Base-by-base conservation (phyloP, 176 grass and related monocot species). In the Carex littledalei region DNA sequence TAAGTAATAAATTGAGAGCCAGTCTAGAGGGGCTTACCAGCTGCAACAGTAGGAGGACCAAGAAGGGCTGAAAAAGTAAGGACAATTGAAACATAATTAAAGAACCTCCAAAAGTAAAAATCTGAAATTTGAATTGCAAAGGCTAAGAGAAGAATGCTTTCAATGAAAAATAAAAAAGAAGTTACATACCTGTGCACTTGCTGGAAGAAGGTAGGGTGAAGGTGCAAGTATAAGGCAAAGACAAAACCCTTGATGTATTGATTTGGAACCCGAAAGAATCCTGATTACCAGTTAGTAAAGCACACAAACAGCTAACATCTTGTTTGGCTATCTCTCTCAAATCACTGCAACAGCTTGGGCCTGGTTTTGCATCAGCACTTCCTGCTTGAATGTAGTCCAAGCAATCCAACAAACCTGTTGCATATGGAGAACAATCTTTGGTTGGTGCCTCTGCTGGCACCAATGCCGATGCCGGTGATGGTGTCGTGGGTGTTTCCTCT, bases 221-320 rank as follows among this genome's bases (percentile, higher is more conserved):
- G 7, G 21, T 16, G 26, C 74, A 78, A 57, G 49, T 57, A 34
- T 78, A 56, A 56, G 74, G 74, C 74, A 78, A 78, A 78, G 74
- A 55, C 13, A 57, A 56, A 55, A 78, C 24, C 74, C 50, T 13
- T 8, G 74, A 55, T 7, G 50, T 14, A 32, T 78, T 78, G 22
- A 78, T 78, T 32, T 6, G 11, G 13, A 56, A 56, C 8, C 50
- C 74, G 1, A 34, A 8, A 55, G 17, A 26, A 17, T 18, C 13
- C 50, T 56, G 0, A 34, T 78, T 78, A 50, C 14, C 50, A 2
- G 50, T 32, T 55, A 78, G 32, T 16, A 78, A 32, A 78, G 13
- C 4, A 18, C 74, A 78, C 74, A 78, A 54, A 31, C 74, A 78
- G 17, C 11, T 9, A 32, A 77, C 24, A 55, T 78, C 14, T 29